Evolutionary conservation across 2,329 filamentous ascomycete genomes (phyloP).

Genomic region (Venturiaceae sp.): DNA sequence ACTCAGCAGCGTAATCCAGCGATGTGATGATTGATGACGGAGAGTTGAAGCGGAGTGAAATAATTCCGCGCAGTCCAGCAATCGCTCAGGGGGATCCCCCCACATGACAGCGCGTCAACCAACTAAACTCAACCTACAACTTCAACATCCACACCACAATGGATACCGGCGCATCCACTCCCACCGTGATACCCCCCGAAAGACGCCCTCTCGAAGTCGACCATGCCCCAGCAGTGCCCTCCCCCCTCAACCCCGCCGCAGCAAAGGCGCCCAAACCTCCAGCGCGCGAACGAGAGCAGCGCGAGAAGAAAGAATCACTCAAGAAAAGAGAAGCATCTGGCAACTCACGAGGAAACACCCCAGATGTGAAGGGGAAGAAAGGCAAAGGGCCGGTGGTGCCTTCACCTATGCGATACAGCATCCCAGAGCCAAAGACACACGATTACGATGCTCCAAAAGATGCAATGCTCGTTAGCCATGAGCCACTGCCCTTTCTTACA

Average conservation of each 20-base stretch:
- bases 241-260: constrained; percentile 60
- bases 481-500: constrained; percentile 32
- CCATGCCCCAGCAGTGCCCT: constrained; percentile 61
- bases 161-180: constrained; percentile 8
- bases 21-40: no score
- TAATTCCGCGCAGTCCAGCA: no score
- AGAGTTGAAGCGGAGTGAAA: no score
- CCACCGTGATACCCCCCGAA: constrained; percentile 35
- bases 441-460: constrained; percentile 41
- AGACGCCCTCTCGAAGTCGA: constrained; percentile 60
- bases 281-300: constrained; percentile 36
- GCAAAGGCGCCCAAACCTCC: constrained; percentile 29
- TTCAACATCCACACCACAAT: not conserved
- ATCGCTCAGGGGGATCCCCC: not conserved
- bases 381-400: constrained; percentile 23
- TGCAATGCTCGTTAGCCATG: constrained; percentile 35
- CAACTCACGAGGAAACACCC: constrained; percentile 26
- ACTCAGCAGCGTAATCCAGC: no score
- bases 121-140: not conserved
- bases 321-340: constrained; percentile 41
- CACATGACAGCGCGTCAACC: not conserved
- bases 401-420: constrained; percentile 40
- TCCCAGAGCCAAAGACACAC: constrained; percentile 34
- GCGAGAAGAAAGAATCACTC: constrained; percentile 40
- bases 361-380: constrained; percentile 29